Conservation (phyloP, 495 filamentous ascomycete genomes). For the Xylaria castorea region DNA sequence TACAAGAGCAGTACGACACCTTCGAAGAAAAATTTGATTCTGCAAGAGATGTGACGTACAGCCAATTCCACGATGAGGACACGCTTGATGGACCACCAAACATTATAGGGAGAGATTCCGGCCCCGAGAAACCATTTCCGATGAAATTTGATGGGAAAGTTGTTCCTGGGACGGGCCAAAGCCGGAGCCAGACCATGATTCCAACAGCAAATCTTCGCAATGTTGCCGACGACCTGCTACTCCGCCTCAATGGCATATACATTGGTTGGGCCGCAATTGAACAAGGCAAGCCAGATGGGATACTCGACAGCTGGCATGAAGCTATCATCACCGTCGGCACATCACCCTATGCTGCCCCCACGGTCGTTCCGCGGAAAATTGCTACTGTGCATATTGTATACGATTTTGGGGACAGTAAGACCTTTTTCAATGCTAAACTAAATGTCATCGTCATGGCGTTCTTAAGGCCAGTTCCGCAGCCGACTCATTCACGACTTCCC, state of each 20-base stretch:
- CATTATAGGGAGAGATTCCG: slow-evolving; percentile 49
- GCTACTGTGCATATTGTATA: slow-evolving; percentile 54
- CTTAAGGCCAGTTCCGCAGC: slow-evolving; percentile 48
- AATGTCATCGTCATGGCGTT: slow-evolving; percentile 64
- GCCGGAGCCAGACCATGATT: slow-evolving; percentile 38
- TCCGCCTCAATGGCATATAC: slow-evolving; percentile 64
- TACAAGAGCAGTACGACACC: slow-evolving; percentile 44
- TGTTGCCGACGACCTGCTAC: slow-evolving; percentile 52
- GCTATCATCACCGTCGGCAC: slow-evolving; percentile 59
- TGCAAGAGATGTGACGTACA: slow-evolving; percentile 36
- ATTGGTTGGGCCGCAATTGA: slow-evolving; percentile 65
- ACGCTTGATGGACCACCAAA: slow-evolving; percentile 30
- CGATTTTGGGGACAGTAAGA: slow-evolving; percentile 49
- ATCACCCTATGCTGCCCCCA: slow-evolving; percentile 46
- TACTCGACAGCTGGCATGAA: slow-evolving; percentile 55
- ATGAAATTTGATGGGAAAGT: slow-evolving; percentile 59
- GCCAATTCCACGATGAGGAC: slow-evolving; percentile 29
- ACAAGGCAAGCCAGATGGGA: slow-evolving; percentile 30
- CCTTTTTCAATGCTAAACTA: slow-evolving; percentile 48
- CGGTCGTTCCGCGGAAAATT: slow-evolving; percentile 47
- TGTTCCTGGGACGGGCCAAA: slow-evolving; percentile 42
- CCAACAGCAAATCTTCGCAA: slow-evolving; percentile 52
- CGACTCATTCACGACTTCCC: slow-evolving; percentile 40
- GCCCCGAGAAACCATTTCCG: slow-evolving; percentile 65
- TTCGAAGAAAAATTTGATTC: slow-evolving; percentile 35